These are phyloP conservation scores for Bruguiera parviflora DNA, from an alignment of 345 rosid species.

Conservation along the genomic window DNA sequence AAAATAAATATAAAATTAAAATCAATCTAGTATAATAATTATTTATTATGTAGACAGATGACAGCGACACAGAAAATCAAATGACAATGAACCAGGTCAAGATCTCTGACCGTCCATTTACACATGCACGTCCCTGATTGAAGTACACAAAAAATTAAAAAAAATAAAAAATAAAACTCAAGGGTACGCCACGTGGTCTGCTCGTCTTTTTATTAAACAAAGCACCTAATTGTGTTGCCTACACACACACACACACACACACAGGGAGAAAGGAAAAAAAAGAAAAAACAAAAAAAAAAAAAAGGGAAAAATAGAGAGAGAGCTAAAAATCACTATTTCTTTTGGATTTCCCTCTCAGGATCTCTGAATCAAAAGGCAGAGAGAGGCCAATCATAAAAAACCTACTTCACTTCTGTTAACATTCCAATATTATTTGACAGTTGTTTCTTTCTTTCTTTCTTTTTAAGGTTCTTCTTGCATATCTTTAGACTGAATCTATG, in stretches of 20 bases:
- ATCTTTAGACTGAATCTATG: constrained; percentile 31
- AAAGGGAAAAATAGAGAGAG: background rate
- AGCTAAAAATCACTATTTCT: background rate
- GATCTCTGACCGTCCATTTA: constrained; percentile 12
- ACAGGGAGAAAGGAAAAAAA: background rate
- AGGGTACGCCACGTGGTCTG: constrained; percentile 37
- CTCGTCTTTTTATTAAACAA: constrained; percentile 18
- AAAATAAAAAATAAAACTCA: constrained; percentile 5
- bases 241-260: too few species aligned
- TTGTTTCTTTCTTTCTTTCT: constrained; percentile 16
- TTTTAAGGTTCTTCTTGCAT: constrained; percentile 6
- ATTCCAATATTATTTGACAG: constrained; percentile 24
- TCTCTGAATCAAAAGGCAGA: constrained; percentile 34
- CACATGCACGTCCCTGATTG: constrained; percentile 30
- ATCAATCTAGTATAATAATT: too few species aligned
- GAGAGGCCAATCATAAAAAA: background rate
- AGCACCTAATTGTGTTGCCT: background rate
- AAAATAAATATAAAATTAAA: too few species aligned
- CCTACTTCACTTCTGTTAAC: constrained; percentile 9
- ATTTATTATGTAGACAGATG: background rate
- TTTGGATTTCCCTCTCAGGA: constrained; percentile 27
- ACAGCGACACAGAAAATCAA: background rate
- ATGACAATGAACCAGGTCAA: constrained; percentile 10
- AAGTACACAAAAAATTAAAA: background rate
- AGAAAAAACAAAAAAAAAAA: background rate